These are phyloP conservation scores for Candida sithepensis DNA, from an alignment of 805 yeast genomes.

Conservation along the genomic window DNA sequence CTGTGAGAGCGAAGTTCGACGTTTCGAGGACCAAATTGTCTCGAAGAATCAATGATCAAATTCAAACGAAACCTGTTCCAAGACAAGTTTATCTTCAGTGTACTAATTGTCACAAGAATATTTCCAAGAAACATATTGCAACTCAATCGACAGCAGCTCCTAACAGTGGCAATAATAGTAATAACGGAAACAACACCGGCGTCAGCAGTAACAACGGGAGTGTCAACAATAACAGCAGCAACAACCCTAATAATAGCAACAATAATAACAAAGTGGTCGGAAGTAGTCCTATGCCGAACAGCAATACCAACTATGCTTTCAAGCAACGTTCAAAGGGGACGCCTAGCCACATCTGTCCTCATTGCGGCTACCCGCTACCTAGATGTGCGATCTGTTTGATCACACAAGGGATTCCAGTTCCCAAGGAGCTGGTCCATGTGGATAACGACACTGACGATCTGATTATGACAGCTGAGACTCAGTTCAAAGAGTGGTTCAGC, in stretches of 20 bases:
- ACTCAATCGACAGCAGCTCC: neutral
- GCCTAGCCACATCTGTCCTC: constrained; percentile 51
- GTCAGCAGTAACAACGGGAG: neutral
- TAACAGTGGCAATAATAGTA: constrained; percentile 1
- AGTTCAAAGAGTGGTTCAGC: constrained; percentile 80
- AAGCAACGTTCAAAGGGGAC: constrained; percentile 7
- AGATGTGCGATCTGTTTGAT: constrained; percentile 86
- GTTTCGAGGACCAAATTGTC: constrained; percentile 70
- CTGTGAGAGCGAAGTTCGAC: constrained; percentile 81
- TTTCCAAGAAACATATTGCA: constrained; percentile 35
- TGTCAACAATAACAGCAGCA: neutral
- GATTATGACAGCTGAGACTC: constrained; percentile 32
- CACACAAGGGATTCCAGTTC: constrained; percentile 67
- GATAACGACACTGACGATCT: constrained; percentile 16
- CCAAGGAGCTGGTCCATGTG: constrained; percentile 35
- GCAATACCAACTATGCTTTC: neutral
- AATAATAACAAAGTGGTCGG: neutral
- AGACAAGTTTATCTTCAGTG: constrained; percentile 83
- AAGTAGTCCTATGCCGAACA: neutral
- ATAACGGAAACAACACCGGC: neutral
- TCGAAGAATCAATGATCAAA: constrained; percentile 43
- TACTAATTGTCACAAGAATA: constrained; percentile 72
- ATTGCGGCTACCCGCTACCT: constrained; percentile 85
- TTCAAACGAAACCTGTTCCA: constrained; percentile 50
- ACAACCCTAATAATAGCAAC: neutral